Base-by-base conservation (phyloP, 371 early-diverging fungal genomes). In the Thermomucor indicae-seudaticae region DNA sequence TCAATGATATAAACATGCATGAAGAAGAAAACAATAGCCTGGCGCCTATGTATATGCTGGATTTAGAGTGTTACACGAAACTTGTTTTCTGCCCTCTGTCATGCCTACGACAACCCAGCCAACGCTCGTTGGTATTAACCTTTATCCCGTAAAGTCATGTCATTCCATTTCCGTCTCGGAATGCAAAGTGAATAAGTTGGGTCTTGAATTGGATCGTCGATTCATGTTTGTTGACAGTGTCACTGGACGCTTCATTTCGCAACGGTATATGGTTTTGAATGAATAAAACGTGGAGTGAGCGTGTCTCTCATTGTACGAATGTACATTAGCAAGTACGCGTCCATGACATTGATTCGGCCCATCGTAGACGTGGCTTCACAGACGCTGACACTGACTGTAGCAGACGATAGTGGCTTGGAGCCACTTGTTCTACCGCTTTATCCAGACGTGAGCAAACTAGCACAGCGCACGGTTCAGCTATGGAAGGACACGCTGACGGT, bases 71-170 rank as follows among this genome's bases (percentile, higher is more conserved):
- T n/a, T n/a, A n/a, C n/a, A n/a, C n/a, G n/a, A n/a, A n/a, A n/a
- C n/a, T n/a, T n/a, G n/a, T n/a, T n/a, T n/a, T n/a, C n/a, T n/a
- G n/a, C n/a, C n/a, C n/a, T n/a, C n/a, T n/a, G n/a, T n/a, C n/a
- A n/a, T n/a, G n/a, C n/a, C n/a, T n/a, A n/a, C n/a, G n/a, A n/a
- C n/a, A n/a, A n/a, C n/a, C n/a, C n/a, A n/a, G n/a, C n/a, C n/a
- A n/a, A n/a, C n/a, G n/a, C n/a, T n/a, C n/a, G n/a, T n/a, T n/a
- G n/a, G n/a, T 31, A 70, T 76, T 30, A 46, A 49, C 8, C 55
- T 72, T 6, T 72, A 58, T 29, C 76, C 76, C 0, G 58, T 76
- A 10, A 76, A 76, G 48, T 72, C 76, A 1, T 76, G 76, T 48
- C 70, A 72, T 47, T 48, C 50, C 16, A 57, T 70, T 12, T 42